These are phyloP conservation scores for Sporobolomyces pararoseus DNA, from an alignment of 768 basidiomycete genomes.

Conservation along the genomic window DNA sequence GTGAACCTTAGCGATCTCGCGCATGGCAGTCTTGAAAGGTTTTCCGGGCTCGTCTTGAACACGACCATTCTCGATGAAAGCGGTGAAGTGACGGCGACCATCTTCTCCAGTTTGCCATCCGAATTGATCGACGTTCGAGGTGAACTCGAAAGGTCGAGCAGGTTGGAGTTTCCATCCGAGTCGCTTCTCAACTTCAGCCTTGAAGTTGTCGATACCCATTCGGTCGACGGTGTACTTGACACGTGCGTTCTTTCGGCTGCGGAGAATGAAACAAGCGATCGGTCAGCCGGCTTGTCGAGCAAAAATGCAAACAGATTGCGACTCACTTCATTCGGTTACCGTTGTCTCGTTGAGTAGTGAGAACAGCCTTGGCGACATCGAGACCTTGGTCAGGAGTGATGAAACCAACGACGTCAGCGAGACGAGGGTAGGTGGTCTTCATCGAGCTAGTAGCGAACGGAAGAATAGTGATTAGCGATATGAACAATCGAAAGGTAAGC, in stretches of 20 bases:
- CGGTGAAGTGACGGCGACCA: conserved; percentile 81
- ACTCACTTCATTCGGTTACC: conserved; percentile 90
- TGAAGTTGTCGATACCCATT: conserved; percentile 83
- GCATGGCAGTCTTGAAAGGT: conserved; percentile 86
- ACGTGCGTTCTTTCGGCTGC: conserved; percentile 50
- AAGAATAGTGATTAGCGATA: neutral
- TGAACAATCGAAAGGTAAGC: neutral
- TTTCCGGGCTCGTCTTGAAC: conserved; percentile 87
- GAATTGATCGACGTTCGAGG: conserved; percentile 85
- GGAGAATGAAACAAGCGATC: neutral
- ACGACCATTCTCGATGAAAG: conserved; percentile 96
- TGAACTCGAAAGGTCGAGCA: conserved; percentile 72
- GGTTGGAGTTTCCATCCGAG: conserved; percentile 74
- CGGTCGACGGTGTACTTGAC: conserved; percentile 88
- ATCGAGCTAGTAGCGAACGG: conserved; percentile 58
- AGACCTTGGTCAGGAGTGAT: conserved; percentile 80
- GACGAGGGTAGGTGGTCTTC: conserved; percentile 96
- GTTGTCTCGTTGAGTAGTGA: conserved; percentile 89
- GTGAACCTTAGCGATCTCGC: conserved; percentile 89
- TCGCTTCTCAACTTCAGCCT: conserved; percentile 79
- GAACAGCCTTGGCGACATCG: conserved; percentile 82
- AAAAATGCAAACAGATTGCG: neutral
- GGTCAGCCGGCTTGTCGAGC: too few species aligned
- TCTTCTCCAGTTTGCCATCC: conserved; percentile 88
- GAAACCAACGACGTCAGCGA: conserved; percentile 84